These are phyloP conservation scores for Medicago ruthenica DNA, from an alignment of 306 rosid genomes.

Conservation along the genomic window DNA sequence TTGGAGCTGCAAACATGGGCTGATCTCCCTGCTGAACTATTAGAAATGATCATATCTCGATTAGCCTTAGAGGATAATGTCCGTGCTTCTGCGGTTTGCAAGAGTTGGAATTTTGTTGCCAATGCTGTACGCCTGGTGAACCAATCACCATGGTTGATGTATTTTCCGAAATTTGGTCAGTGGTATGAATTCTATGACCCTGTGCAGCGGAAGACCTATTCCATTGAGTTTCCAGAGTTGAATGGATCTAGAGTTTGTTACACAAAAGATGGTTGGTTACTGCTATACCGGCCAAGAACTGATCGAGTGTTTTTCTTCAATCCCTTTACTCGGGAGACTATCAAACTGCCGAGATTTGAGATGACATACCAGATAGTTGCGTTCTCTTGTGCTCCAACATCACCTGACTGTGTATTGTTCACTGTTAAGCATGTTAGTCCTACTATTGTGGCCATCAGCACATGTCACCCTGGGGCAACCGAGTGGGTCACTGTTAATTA, in stretches of 20 bases:
- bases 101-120: slow-evolving; percentile 75
- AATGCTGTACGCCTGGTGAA: slow-evolving; percentile 68
- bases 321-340: slow-evolving; percentile 69
- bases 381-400: slow-evolving; percentile 84
- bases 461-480: slow-evolving; percentile 75
- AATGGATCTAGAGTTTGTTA: slow-evolving; percentile 77
- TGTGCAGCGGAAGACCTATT: slow-evolving; percentile 61
- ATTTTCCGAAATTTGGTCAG: slow-evolving; percentile 73
- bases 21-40: slow-evolving; percentile 73
- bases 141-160: slow-evolving; percentile 81
- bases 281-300: slow-evolving; percentile 72
- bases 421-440: slow-evolving; percentile 87
- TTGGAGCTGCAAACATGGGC: slow-evolving; percentile 73
- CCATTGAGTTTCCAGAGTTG: slow-evolving; percentile 72
- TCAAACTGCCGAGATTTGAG: slow-evolving; percentile 80
- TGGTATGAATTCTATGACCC: slow-evolving; percentile 81
- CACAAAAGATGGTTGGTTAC: slow-evolving; percentile 85
- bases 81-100: slow-evolving; percentile 73
- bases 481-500: slow-evolving; percentile 77
- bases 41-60: slow-evolving; percentile 62
- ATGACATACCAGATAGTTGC: slow-evolving; percentile 86
- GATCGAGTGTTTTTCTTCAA: slow-evolving; percentile 73
- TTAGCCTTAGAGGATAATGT: slow-evolving; percentile 64
- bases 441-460: slow-evolving; percentile 76
- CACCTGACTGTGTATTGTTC: slow-evolving; percentile 69